A percentile compares a stretch with the other conserved stretches of the same genome.
phyloP scores from a whole-genome alignment of 2,329 filamentous ascomycete genomes.

The Exophiala xenobiotica region DNA sequence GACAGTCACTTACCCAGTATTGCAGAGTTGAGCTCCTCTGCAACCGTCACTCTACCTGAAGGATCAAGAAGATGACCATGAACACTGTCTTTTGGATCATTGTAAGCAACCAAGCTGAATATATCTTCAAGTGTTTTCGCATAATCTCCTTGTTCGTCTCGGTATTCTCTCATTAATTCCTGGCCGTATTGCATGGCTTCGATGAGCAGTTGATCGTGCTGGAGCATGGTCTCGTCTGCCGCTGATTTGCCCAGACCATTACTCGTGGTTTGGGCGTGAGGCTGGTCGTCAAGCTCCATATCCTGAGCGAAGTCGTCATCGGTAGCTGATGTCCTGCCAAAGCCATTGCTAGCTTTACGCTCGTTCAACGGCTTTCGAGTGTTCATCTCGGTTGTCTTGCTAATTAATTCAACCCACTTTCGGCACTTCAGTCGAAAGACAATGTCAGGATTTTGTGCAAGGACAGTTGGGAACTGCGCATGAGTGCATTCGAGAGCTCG shows the following conservation, averaged over 20 bases:
- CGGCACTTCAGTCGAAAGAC: constrained; percentile 85
- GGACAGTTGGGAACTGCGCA: constrained; percentile 74
- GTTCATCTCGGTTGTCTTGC: constrained; percentile 66
- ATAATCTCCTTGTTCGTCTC: constrained; percentile 68
- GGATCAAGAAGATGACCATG: constrained; percentile 76
- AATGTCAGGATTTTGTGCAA: constrained; percentile 77
- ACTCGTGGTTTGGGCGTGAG: constrained; percentile 18
- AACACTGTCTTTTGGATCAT: constrained; percentile 73
- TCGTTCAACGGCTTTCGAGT: constrained; percentile 45
- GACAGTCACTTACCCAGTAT: constrained; percentile 69
- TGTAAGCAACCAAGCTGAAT: constrained; percentile 83
- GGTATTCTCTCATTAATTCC: constrained; percentile 74
- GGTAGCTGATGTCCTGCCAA: constrained; percentile 36
- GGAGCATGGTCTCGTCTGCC: constrained; percentile 34
- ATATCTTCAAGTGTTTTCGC: constrained; percentile 76
- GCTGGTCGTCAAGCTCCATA: constrained; percentile 57
- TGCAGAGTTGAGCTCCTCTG: constrained; percentile 90
- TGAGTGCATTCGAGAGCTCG: constrained; percentile 79
- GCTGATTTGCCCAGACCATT: constrained; percentile 35
- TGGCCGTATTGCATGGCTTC: constrained; percentile 78
- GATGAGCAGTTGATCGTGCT: constrained; percentile 57
- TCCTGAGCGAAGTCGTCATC: constrained; percentile 49
- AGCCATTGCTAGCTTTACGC: constrained; percentile 37
- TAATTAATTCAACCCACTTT: constrained; percentile 94
- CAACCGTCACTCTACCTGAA: constrained; percentile 72